Evolutionary conservation across 768 basidiomycete species (phyloP).

Genomic region (Tylopilus intermedius): DNA sequence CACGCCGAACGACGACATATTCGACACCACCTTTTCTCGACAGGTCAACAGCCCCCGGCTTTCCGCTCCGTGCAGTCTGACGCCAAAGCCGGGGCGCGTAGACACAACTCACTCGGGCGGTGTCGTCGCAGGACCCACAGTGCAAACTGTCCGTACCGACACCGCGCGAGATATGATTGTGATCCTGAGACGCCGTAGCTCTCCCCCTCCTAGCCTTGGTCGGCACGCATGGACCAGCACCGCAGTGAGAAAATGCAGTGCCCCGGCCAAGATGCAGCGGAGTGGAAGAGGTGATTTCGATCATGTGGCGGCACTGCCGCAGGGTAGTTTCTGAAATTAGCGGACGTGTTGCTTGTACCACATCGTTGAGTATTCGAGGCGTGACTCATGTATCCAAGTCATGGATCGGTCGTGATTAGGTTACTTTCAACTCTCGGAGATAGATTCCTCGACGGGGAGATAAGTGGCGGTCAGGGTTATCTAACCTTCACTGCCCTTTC

Average conservation of each 20-base stretch:
- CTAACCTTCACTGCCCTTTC: not conserved
- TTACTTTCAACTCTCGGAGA: not conserved
- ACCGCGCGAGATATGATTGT: constrained; percentile 62
- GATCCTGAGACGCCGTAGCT: constrained; percentile 54
- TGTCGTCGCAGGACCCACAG: constrained; percentile 35
- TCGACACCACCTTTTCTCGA: constrained; percentile 1
- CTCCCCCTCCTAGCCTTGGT: constrained; percentile 23
- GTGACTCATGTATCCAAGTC: too few species aligned
- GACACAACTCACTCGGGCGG: constrained; percentile 44
- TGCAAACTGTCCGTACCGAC: constrained; percentile 43
- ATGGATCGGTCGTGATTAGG: too few species aligned
- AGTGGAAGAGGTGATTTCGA: constrained; percentile 45
- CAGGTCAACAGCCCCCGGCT: constrained; percentile 25
- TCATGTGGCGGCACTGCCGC: constrained; percentile 55
- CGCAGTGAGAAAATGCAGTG: constrained; percentile 53
- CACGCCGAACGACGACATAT: constrained; percentile 7
- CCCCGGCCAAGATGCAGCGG: constrained; percentile 45
- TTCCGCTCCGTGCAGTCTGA: constrained; percentile 36
- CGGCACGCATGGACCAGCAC: constrained; percentile 25
- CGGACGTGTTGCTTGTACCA: too few species aligned
- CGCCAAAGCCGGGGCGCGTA: constrained; percentile 44
- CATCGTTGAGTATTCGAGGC: too few species aligned
- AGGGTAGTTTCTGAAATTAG: constrained; percentile 33
- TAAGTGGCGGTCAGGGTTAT: not conserved
- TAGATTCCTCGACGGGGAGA: not conserved